Conservation (phyloP, 768 basidiomycete genomes). For the Podaxis mareebaensis region DNA sequence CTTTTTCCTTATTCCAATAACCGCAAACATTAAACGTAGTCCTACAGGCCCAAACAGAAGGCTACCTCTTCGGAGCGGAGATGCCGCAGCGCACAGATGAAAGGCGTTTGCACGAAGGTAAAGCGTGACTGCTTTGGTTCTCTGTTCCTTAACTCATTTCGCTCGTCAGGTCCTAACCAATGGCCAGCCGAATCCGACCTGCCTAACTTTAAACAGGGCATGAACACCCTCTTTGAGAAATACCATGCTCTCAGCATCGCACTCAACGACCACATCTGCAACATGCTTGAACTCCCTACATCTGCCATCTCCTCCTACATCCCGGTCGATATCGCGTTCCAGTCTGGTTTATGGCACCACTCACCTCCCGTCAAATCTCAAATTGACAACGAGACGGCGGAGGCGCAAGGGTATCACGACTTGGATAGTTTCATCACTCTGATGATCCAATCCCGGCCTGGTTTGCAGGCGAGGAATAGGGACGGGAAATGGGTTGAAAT, state of each 20-base stretch:
- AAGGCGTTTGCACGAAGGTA: not conserved
- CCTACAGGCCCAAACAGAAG: not conserved
- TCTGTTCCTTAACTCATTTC: not conserved
- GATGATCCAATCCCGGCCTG: conserved; percentile 2
- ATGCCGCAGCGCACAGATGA: not conserved
- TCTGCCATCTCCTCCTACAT: conserved; percentile 5
- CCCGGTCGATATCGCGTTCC: not conserved
- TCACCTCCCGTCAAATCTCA: not conserved
- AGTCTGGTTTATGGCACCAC: conserved; percentile 9
- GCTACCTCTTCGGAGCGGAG: conserved; percentile 8
- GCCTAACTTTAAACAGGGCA: not conserved
- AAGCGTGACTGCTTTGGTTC: not conserved
- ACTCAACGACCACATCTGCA: conserved; percentile 4
- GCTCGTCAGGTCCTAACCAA: conserved; percentile 3
- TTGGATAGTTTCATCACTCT: conserved; percentile 8
- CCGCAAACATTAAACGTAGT: not conserved
- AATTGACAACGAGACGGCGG: not conserved
- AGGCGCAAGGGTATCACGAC: conserved; percentile 1
- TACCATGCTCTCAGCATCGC: not conserved
- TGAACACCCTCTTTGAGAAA: conserved; percentile 2
- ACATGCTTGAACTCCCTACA: conserved; percentile 1
- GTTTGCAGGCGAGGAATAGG: conserved; percentile 8
- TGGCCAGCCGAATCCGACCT: conserved; percentile 8
- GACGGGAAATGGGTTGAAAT: conserved; percentile 6
- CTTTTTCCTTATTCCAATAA: not conserved